Evolutionary conservation across 257 asterid genomes (phyloP).

Genomic region (Solanum rostratum): DNA sequence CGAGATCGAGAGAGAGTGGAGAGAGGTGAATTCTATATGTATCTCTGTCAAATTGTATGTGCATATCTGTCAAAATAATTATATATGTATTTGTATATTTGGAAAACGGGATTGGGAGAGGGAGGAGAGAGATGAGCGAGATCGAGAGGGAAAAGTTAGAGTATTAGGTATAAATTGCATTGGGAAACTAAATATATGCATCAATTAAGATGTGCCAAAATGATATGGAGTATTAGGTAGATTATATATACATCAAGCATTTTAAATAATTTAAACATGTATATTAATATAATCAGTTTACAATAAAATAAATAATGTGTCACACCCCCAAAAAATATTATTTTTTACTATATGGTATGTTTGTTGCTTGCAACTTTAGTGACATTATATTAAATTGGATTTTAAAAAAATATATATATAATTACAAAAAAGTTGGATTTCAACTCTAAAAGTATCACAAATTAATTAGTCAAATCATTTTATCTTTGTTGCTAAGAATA

Average conservation of each 20-base stretch:
- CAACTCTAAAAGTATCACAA: not conserved
- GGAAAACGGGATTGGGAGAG: no score
- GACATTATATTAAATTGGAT: not conserved
- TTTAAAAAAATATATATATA: no score
- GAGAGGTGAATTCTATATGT: no score
- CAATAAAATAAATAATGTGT: not conserved
- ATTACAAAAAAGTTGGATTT: no score
- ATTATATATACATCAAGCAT: not conserved
- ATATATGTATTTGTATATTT: no score
- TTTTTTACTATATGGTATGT: not conserved
- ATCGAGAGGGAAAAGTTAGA: no score
- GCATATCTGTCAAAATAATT: no score
- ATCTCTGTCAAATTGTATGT: no score
- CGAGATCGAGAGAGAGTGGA: no score
- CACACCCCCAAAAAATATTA: not conserved
- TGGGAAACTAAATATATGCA: not conserved
- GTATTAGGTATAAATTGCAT: not conserved
- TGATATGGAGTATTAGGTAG: not conserved
- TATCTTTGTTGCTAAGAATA: no score
- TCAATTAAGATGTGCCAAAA: not conserved
- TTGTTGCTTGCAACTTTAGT: not conserved
- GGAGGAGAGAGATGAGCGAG: no score
- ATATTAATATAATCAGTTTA: not conserved
- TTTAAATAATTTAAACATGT: not conserved
- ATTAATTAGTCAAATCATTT: no score